These are phyloP conservation scores for Teunomyces atbi DNA, from an alignment of 805 yeast species.

Conservation along the genomic window DNA sequence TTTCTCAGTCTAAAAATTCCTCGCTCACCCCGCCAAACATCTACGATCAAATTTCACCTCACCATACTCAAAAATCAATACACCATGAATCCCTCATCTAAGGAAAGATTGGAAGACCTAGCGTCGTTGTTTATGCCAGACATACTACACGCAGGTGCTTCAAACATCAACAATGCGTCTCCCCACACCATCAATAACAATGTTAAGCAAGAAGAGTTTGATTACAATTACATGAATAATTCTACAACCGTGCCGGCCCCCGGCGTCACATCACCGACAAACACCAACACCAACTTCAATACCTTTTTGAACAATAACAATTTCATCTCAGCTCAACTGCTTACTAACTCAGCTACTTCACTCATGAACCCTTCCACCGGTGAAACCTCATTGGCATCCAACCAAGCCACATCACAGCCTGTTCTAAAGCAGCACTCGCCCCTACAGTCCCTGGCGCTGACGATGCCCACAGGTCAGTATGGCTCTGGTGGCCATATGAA, in stretches of 20 bases:
- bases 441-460: constrained; percentile 4
- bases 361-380: not conserved
- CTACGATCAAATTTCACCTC: not conserved
- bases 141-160: constrained; percentile 26
- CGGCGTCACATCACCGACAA: constrained; percentile 3
- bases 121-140: constrained; percentile 43
- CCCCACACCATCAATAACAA: constrained; percentile 3
- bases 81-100: not conserved
- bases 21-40: constrained; percentile 5
- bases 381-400: not conserved
- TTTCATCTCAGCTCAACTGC: constrained; percentile 9
- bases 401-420: constrained; percentile 3
- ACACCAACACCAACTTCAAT: constrained; percentile 13
- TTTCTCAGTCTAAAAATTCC: not conserved
- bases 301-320: constrained; percentile 23
- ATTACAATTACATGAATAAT: constrained; percentile 3
- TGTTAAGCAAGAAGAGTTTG: constrained; percentile 14
- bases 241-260: not conserved
- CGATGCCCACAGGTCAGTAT: constrained; percentile 1
- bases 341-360: not conserved
- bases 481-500: constrained; percentile 16
- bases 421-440: constrained; percentile 6
- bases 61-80: not conserved
- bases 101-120: constrained; percentile 34
- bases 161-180: constrained; percentile 7